Percentiles rank a stretch among this genome's conserved stretches.
Conservation (phyloP, 2,329 filamentous ascomycete species). For the Ceratocystis albifundus region DNA sequence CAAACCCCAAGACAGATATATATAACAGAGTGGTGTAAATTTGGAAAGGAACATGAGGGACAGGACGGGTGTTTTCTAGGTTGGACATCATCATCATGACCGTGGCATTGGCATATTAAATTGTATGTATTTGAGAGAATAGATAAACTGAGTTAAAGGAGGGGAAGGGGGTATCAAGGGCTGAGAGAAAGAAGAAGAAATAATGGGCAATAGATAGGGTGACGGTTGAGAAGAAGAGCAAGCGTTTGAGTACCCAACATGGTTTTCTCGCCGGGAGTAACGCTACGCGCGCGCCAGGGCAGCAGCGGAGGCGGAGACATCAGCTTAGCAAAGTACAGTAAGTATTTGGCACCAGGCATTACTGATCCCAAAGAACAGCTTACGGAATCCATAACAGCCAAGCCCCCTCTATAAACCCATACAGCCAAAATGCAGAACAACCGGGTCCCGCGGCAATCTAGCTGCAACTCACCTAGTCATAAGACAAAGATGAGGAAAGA, state of each 20-base stretch:
- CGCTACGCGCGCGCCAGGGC: background rate
- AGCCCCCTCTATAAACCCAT: too few species aligned
- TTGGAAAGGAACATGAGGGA: background rate
- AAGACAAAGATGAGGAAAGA: background rate
- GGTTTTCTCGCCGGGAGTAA: background rate
- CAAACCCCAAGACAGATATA: background rate
- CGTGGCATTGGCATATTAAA: background rate
- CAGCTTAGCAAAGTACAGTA: background rate
- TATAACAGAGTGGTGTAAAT: background rate
- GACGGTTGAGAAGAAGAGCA: background rate
- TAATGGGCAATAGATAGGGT: background rate
- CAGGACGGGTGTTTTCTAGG: background rate
- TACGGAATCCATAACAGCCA: too few species aligned
- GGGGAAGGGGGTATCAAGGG: conserved; percentile 2
- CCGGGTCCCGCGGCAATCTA: too few species aligned
- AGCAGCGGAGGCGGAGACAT: background rate
- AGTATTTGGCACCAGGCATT: too few species aligned
- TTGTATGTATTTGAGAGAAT: background rate
- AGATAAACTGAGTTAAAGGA: background rate
- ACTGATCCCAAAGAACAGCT: too few species aligned
- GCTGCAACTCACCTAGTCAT: too few species aligned
- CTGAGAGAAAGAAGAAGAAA: background rate
- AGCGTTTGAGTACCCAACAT: background rate
- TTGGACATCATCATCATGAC: too few species aligned
- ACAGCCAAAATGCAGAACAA: too few species aligned